Conservation (phyloP, 2,329 filamentous ascomycete species). For the Fusarium aywerte region DNA sequence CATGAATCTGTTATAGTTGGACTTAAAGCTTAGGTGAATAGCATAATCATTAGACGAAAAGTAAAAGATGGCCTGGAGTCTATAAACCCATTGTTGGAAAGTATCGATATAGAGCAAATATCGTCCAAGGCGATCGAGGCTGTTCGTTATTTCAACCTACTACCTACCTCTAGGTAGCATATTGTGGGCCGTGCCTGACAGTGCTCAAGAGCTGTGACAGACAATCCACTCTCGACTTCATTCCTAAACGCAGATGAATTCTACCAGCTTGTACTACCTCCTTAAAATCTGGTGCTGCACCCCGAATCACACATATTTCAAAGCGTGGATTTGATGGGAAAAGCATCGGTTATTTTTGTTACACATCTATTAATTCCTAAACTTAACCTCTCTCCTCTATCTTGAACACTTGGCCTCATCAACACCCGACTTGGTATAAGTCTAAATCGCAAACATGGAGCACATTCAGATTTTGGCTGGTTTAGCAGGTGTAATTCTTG, state of each 20-base stretch:
- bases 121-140: background rate
- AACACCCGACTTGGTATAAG: background rate
- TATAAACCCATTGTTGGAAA: background rate
- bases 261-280: background rate
- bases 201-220: background rate
- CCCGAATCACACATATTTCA: background rate
- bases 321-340: background rate
- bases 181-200: background rate
- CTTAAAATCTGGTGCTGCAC: background rate
- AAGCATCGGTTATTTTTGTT: background rate
- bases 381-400: background rate
- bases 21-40: background rate
- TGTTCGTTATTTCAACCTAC: too few species aligned
- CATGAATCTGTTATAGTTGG: background rate
- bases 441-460: constrained; percentile 5
- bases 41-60: background rate
- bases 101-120: background rate
- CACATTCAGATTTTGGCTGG: constrained; percentile 2
- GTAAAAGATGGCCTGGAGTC: too few species aligned
- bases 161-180: too few species aligned
- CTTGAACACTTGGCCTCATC: constrained; percentile 36
- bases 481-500: background rate
- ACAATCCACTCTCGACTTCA: constrained; percentile 21
- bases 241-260: background rate
- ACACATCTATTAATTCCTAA: background rate